Conservation (phyloP, 2,329 filamentous ascomycete species). For the Aspergillus luchuensis region DNA sequence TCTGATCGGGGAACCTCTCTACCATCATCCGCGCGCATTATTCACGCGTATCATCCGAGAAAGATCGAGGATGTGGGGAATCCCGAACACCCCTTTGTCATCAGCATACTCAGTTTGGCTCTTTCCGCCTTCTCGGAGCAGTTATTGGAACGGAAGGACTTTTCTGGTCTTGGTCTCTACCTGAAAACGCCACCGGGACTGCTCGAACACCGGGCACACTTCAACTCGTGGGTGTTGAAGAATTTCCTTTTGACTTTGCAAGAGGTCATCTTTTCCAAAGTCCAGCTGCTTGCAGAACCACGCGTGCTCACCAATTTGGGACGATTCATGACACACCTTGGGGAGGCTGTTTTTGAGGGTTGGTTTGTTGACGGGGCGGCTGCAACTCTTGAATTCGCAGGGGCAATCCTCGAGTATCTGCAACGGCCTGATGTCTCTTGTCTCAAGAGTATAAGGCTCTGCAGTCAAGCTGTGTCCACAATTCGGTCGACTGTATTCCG, state of each 20-base stretch:
- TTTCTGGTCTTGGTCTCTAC: slow-evolving; percentile 81
- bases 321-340: slow-evolving; percentile 76
- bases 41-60: slow-evolving; percentile 63
- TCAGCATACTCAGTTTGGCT: slow-evolving; percentile 75
- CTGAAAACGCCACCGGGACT: slow-evolving; percentile 89
- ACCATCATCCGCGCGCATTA: slow-evolving; percentile 64
- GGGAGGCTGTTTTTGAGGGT: slow-evolving; percentile 90
- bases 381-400: slow-evolving; percentile 80
- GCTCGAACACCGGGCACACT: slow-evolving; percentile 91
- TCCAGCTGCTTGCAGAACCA: slow-evolving; percentile 75
- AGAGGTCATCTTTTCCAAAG: slow-evolving; percentile 69
- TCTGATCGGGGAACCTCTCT: slow-evolving; percentile 63
- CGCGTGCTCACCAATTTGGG: slow-evolving; percentile 83
- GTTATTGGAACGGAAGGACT: slow-evolving; percentile 82
- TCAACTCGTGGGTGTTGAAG: slow-evolving; percentile 84
- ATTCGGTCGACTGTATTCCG: slow-evolving; percentile 78
- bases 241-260: slow-evolving; percentile 72
- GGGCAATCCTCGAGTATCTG: slow-evolving; percentile 82
- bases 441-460: slow-evolving; percentile 87
- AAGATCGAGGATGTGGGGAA: slow-evolving; percentile 48
- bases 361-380: slow-evolving; percentile 93
- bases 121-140: slow-evolving; percentile 83
- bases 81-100: slow-evolving; percentile 70
- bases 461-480: slow-evolving; percentile 75
- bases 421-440: slow-evolving; percentile 79